Evolutionary conservation across 768 basidiomycete genomes (phyloP).

Genomic region (Mrakia gelida): DNA sequence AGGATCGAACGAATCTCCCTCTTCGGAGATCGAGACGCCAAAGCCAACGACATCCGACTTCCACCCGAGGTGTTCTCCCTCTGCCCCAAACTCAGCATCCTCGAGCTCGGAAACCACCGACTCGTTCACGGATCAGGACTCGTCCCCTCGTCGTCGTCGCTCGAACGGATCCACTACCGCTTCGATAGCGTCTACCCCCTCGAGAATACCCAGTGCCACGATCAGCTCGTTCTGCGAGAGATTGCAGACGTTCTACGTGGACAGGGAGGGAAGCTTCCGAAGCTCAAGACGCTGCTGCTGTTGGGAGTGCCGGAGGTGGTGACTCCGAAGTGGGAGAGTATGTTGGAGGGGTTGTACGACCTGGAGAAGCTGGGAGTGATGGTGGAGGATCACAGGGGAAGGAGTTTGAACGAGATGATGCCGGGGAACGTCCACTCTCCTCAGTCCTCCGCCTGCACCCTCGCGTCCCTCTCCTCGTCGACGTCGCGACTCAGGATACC

Average conservation of each 20-base stretch:
- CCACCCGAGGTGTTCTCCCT: not conserved
- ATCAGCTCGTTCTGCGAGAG: not conserved
- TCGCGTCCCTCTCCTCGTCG: too few species aligned
- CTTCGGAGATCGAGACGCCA: not conserved
- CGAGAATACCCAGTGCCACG: not conserved
- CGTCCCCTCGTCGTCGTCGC: not conserved
- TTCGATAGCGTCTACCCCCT: conserved; percentile 14
- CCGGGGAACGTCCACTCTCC: too few species aligned
- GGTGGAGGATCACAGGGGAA: not conserved
- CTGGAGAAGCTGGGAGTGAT: not conserved
- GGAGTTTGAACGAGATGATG: not conserved
- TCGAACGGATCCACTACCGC: conserved; percentile 22
- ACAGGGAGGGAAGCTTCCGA: not conserved
- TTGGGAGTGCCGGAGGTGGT: not conserved
- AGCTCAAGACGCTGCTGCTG: not conserved
- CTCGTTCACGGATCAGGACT: not conserved
- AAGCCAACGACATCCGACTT: not conserved
- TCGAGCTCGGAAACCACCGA: conserved; percentile 15
- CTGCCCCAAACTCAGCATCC: conserved; percentile 8
- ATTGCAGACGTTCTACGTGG: not conserved
- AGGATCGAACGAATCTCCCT: not conserved
- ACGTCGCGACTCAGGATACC: too few species aligned
- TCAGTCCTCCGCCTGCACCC: too few species aligned
- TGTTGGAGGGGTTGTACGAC: not conserved
- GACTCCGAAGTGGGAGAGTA: not conserved